Evolutionary conservation across 495 filamentous ascomycete species (phyloP), one percentile per base, ranked within the genome.

Genomic region (Lophiotrema nucula): DNA sequence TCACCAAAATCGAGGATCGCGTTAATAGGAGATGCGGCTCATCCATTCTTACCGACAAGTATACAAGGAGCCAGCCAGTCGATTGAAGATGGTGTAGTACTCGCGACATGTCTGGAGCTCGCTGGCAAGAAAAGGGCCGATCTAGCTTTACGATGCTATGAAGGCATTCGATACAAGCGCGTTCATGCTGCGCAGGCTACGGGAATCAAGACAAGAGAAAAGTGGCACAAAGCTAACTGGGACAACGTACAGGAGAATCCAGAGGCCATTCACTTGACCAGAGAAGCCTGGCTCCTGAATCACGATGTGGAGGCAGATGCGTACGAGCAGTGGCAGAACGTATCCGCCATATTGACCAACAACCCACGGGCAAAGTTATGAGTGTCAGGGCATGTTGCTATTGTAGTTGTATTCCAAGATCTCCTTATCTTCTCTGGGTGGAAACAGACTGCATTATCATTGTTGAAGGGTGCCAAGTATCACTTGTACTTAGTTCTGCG

Each of bases 171-270:
- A 24, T 73, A 70, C 41, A 66, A 70, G 22, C 56, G 70, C 10
- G 69, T 72, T 11, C 47, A 56, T 26, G 39, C 49, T 19, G 69
- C 65, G 25, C 70, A 73, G 49, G 66, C 68, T 35, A 68, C 64
- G 15, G 70, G 70, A 11, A 55, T 64, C 12, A 67, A 65, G 26
- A 72, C 65, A 10, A 52, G 67, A 26, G 70, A 73, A 22, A 58
- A 49, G 27, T 70, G 67, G 67, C 70, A 73, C 43, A 69, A 72
- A 33, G 62, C 70, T n/a, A 67, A 73, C 37, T 73, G 66, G 47
- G 68, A 63, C 24, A 52, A 53, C 25, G 35, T 72, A 19, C 60
- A 76, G 31, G 58, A 67, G 57, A 65, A 66, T 21, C 70, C 70
- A 12, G 63, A 69, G 25, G 53, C 60, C 3, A 61, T 70, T 45